These are phyloP conservation scores for Lavandula angustifolia DNA, from an alignment of 257 asterid genomes.

Conservation along the genomic window DNA sequence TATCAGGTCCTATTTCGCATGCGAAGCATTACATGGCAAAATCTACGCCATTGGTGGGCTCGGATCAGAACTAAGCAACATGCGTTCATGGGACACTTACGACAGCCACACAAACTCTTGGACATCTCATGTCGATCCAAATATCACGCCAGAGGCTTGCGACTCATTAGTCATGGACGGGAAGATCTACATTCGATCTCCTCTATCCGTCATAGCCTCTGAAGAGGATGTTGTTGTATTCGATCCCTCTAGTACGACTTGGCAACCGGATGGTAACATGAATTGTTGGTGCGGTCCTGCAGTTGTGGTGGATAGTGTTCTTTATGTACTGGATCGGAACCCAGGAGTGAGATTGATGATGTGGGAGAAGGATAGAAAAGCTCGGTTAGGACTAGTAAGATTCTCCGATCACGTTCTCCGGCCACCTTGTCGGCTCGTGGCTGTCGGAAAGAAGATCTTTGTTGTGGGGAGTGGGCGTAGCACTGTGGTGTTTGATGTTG, in stretches of 20 bases:
- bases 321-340: slow-evolving; percentile 67
- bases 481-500: slow-evolving; percentile 57
- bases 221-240: slow-evolving; percentile 46
- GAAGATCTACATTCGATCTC: slow-evolving; percentile 58
- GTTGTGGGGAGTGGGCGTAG: slow-evolving; percentile 74
- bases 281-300: slow-evolving; percentile 74
- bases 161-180: slow-evolving; percentile 66
- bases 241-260: slow-evolving; percentile 54
- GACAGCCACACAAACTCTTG: slow-evolving; percentile 50
- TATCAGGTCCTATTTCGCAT: slow-evolving; percentile 68
- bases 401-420: slow-evolving; percentile 43
- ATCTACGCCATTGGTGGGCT: slow-evolving; percentile 75
- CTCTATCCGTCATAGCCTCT: slow-evolving; percentile 41
- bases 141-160: slow-evolving; percentile 50
- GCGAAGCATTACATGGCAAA: slow-evolving; percentile 60
- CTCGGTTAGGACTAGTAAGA: slow-evolving; percentile 58
- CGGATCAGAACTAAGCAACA: slow-evolving; percentile 53
- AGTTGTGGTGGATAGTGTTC: slow-evolving; percentile 47
- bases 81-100: slow-evolving; percentile 67
- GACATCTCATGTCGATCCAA: slow-evolving; percentile 49
- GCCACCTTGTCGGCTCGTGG: slow-evolving; percentile 69
- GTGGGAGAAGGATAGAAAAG: slow-evolving; percentile 60
- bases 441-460: slow-evolving; percentile 57
- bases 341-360: slow-evolving; percentile 66
- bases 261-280: slow-evolving; percentile 64